Base-by-base conservation (phyloP, 2,329 filamentous ascomycete species). In the Epichloe sp. region DNA sequence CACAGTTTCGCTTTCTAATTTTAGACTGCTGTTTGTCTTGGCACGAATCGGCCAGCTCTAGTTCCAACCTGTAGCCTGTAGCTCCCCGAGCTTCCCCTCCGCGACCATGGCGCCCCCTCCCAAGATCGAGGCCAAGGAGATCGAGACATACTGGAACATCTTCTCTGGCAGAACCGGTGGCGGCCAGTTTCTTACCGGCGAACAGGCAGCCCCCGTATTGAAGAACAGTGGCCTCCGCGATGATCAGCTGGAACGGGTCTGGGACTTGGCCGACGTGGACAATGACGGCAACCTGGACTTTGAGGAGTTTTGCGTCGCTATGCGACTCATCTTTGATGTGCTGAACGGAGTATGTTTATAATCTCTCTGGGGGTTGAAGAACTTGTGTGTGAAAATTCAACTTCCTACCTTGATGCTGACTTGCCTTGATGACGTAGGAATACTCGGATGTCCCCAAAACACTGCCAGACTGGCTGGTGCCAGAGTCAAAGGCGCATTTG, bases 271-370 rank as follows among this genome's bases (percentile, higher is more conserved):
- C 53, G 93, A 98, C 66, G 88, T 98, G 55, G 93, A 98, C 70
- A 90, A 90, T 60, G 93, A 98, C 72, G 93, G 93, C 56, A 94
- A 94, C 69, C 76, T 98, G 50, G 93, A 98, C 71, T 98, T 98
- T 73, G 93, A 98, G 72, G 93, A 98, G 75, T 98, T 98, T 68
- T 98, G 93, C 68, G 93, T 98, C 53, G 93, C 90, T 40, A 98
- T 98, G 93, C 82, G 93, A 63, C 74, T 98, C 63, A 96, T 97
- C 62, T 98, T 97, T 68, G 93, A 98, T 67, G 74, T 97, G 58
- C 83, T 98, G 60, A 98, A 98, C 63, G 93, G 93, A 61, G 88
- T 94, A 76, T 51, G 57, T 48, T 12, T 26, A 21, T 36, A 57
- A 40, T 47, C n/a, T 46, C 47, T 49, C 36, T 21, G 34, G 37